phyloP scores from a whole-genome alignment of 208 protist species.

The Wallacemonas sp. region DNA sequence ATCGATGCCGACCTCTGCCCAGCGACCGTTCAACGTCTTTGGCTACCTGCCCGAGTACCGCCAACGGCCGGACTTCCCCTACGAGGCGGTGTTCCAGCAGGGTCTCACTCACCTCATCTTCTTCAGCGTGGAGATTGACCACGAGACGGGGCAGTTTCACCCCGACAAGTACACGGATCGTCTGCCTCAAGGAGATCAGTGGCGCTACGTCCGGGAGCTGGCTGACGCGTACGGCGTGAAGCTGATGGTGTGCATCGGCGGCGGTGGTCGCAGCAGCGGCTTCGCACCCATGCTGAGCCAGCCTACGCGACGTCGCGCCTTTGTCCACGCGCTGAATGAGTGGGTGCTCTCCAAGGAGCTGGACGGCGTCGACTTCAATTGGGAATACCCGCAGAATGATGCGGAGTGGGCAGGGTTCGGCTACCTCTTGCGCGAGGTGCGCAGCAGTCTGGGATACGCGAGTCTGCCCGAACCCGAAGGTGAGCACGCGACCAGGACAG shows the following conservation, averaged over 20 bases:
- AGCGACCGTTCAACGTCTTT: slow-evolving; percentile 47
- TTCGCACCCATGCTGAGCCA: slow-evolving; percentile 37
- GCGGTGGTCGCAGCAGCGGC: slow-evolving; percentile 49
- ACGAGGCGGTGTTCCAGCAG: slow-evolving; percentile 37
- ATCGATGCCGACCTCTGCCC: not conserved
- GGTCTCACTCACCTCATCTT: slow-evolving; percentile 78
- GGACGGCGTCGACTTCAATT: slow-evolving; percentile 80
- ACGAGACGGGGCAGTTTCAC: slow-evolving; percentile 4
- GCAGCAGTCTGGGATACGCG: slow-evolving; percentile 15
- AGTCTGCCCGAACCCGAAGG: not conserved
- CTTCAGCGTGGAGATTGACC: slow-evolving; percentile 65
- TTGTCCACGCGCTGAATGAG: slow-evolving; percentile 33
- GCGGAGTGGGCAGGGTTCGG: slow-evolving; percentile 46
- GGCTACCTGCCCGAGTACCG: slow-evolving; percentile 79
- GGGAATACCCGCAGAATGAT: slow-evolving; percentile 55
- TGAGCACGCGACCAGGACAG: not conserved
- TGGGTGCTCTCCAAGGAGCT: slow-evolving; percentile 31
- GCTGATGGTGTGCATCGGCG: slow-evolving; percentile 66
- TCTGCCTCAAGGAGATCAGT: slow-evolving; percentile 32
- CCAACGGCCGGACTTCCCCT: slow-evolving; percentile 28
- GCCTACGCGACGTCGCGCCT: slow-evolving; percentile 10
- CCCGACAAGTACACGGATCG: slow-evolving; percentile 38
- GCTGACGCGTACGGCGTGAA: slow-evolving; percentile 40
- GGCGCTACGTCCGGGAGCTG: slow-evolving; percentile 25
- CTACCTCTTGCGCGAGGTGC: slow-evolving; percentile 29